Evolutionary conservation across 176 grass and related monocot species (phyloP).

Genomic region (Dactylis glomerata): DNA sequence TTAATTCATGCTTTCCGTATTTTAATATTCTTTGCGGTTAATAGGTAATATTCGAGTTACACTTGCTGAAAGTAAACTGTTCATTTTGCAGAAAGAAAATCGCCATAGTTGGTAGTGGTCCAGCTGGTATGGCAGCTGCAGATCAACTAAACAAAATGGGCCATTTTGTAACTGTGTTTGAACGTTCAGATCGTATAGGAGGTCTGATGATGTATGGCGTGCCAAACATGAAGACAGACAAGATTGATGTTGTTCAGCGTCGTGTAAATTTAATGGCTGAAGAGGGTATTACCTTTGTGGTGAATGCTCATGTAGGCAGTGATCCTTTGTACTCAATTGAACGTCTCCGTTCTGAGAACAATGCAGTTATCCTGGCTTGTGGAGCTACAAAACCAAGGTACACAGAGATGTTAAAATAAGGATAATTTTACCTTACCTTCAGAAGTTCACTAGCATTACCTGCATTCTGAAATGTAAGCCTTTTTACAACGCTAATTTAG

Average conservation of each 20-base stretch:
- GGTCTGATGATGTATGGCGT: slow-evolving; percentile 99
- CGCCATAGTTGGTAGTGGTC: slow-evolving; percentile 90
- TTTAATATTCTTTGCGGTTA: slow-evolving; percentile 11
- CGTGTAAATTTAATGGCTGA: slow-evolving; percentile 92
- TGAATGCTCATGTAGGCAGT: slow-evolving; percentile 73
- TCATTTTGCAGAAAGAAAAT: slow-evolving; percentile 78
- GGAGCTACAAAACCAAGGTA: slow-evolving; percentile 95
- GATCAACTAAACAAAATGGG: slow-evolving; percentile 99
- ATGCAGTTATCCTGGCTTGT: slow-evolving; percentile 84
- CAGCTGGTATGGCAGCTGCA: slow-evolving; percentile 86
- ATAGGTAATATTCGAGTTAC: slow-evolving; percentile 7
- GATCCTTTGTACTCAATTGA: slow-evolving; percentile 77
- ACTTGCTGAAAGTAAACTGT: not conserved
- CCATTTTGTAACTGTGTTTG: slow-evolving; percentile 92
- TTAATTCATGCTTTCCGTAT: not conserved
- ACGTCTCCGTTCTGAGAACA: slow-evolving; percentile 57
- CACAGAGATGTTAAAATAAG: not conserved
- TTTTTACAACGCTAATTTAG: too few relatives aligned
- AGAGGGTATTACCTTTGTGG: slow-evolving; percentile 93
- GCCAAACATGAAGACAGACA: slow-evolving; percentile 99
- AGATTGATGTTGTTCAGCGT: slow-evolving; percentile 74
- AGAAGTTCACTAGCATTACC: slow-evolving; percentile 9
- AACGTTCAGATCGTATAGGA: slow-evolving; percentile 89
- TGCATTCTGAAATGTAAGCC: too few relatives aligned
- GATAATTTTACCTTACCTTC: not conserved